Percentiles rank a stretch among this genome's conserved stretches.
phyloP scores from a whole-genome alignment of 225 moss, liverwort and hornwort genomes.

The Polytrichum commune region DNA sequence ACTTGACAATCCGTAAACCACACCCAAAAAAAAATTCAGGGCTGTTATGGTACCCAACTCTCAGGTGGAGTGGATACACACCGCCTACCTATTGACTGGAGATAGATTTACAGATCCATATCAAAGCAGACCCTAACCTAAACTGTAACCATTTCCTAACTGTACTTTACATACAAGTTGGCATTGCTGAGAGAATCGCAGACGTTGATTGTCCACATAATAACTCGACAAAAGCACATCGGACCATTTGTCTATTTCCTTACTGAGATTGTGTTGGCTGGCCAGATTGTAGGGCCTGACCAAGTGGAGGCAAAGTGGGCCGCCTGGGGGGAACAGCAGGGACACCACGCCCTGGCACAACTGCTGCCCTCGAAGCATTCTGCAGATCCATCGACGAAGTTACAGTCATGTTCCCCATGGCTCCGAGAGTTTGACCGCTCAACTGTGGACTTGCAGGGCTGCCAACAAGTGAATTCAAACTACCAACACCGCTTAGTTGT shows the following conservation, averaged over 20 bases:
- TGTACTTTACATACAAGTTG: too few species aligned
- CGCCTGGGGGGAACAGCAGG: constrained; percentile 51
- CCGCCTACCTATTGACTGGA: too few species aligned
- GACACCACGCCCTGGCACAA: constrained; percentile 45
- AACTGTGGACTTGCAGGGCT: constrained; percentile 89
- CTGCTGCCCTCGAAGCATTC: constrained; percentile 65
- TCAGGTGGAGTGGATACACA: too few species aligned
- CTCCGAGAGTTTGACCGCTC: constrained; percentile 62
- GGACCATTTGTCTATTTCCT: constrained; percentile 2
- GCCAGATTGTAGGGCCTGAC: constrained; percentile 71
- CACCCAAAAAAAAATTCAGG: too few species aligned
- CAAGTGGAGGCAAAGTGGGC: constrained; percentile 55
- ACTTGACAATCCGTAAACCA: background rate
- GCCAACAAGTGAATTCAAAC: constrained; percentile 75
- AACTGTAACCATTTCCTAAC: too few species aligned
- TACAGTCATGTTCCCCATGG: constrained; percentile 52
- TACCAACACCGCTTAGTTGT: constrained; percentile 64
- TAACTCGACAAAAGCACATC: too few species aligned
- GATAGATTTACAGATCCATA: too few species aligned
- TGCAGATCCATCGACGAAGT: constrained; percentile 76
- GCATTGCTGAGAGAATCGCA: too few species aligned
- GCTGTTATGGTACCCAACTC: too few species aligned
- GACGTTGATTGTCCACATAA: too few species aligned
- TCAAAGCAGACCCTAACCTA: too few species aligned
- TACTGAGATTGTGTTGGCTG: constrained; percentile 68